Conservation (phyloP, 768 basidiomycete genomes). For the Rhizopogon vulgaris region DNA sequence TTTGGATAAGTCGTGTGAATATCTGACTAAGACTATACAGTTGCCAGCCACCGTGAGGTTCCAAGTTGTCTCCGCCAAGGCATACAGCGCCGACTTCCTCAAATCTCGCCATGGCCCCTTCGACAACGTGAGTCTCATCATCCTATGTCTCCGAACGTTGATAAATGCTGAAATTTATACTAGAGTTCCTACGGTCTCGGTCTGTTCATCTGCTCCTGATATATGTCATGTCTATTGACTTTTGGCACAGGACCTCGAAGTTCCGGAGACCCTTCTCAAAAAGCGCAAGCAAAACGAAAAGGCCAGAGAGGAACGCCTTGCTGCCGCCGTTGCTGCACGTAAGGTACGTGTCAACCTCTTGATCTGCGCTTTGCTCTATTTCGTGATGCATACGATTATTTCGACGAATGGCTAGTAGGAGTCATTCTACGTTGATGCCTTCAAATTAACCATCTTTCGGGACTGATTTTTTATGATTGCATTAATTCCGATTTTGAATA, state of each 20-base stretch:
- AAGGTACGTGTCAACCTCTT: slow-evolving; percentile 55
- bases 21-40: slow-evolving; percentile 29
- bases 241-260: slow-evolving; percentile 72
- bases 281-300: slow-evolving; percentile 98
- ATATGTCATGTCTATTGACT: slow-evolving; percentile 10
- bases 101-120: slow-evolving; percentile 41
- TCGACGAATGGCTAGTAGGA: slow-evolving; percentile 70
- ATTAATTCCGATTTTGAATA: slow-evolving; percentile 4
- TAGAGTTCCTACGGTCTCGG: slow-evolving; percentile 45
- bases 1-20: slow-evolving; percentile 17
- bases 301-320: slow-evolving; percentile 88
- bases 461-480: slow-evolving; percentile 37
- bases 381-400: slow-evolving; percentile 81
- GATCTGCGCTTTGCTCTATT: slow-evolving; percentile 13
- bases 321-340: slow-evolving; percentile 75
- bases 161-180: background rate
- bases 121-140: slow-evolving; percentile 43
- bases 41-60: slow-evolving; percentile 31
- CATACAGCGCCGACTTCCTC: slow-evolving; percentile 25
- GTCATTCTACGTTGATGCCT: slow-evolving; percentile 59
- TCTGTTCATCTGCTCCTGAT: slow-evolving; percentile 19
- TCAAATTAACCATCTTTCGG: slow-evolving; percentile 85
- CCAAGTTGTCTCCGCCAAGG: slow-evolving; percentile 14
- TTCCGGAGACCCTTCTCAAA: slow-evolving; percentile 99
- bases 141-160: background rate